These are phyloP conservation scores for Penicillium cosmopolitanum DNA, from an alignment of 495 filamentous ascomycete species.

Conservation along the genomic window DNA sequence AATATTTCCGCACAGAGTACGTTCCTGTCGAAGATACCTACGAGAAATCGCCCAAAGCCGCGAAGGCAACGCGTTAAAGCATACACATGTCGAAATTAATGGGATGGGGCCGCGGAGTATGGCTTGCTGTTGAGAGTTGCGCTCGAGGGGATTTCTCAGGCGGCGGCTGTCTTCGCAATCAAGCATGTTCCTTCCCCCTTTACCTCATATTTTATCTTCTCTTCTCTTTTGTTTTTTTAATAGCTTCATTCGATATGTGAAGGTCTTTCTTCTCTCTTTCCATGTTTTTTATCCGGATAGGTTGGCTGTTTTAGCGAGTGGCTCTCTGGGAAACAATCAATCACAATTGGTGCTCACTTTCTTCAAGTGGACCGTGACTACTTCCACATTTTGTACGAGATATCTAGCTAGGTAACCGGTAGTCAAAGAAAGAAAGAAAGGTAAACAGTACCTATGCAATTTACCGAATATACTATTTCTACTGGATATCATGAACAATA, in stretches of 20 bases:
- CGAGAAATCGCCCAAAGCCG: conserved; percentile 5
- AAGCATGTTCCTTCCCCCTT: background rate
- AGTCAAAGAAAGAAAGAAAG: too few relatives aligned
- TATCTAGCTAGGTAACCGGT: too few relatives aligned
- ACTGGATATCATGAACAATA: conserved; percentile 19
- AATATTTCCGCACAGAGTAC: conserved; percentile 80
- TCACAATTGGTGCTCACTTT: background rate
- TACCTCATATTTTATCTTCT: background rate
- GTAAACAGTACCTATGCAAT: too few relatives aligned
- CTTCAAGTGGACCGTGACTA: too few relatives aligned
- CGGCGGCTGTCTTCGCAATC: too few relatives aligned
- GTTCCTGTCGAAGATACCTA: conserved; percentile 62
- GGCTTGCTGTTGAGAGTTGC: background rate
- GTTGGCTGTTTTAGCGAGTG: conserved; percentile 1
- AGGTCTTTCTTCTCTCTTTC: background rate
- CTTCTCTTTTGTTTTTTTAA: background rate
- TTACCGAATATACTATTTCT: conserved; percentile 11
- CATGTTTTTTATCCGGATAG: background rate
- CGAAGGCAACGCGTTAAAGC: background rate
- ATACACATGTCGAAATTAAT: background rate
- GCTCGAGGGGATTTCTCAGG: background rate
- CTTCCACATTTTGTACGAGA: too few relatives aligned
- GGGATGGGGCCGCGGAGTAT: too few relatives aligned
- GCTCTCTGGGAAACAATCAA: background rate
- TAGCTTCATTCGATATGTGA: background rate